A percentile compares a stretch with the other conserved stretches of the same genome.
Evolutionary conservation across 306 rosid genomes (phyloP).

Genomic region (Trifolium subterraneum): DNA sequence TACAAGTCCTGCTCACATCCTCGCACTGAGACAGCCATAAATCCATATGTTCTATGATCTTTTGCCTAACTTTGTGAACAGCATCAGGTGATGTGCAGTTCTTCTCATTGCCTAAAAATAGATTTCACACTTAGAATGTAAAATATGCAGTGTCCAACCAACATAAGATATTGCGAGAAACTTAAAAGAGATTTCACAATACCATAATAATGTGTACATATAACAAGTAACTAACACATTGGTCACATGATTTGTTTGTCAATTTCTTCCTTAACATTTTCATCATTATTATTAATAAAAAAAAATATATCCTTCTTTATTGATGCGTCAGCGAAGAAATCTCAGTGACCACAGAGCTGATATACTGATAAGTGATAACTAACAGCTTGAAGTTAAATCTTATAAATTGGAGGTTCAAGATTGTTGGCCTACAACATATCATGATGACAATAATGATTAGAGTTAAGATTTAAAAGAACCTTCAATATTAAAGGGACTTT

Average conservation of each 20-base stretch:
- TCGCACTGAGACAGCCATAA: constrained; percentile 85
- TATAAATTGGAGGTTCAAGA: background rate
- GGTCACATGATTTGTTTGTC: background rate
- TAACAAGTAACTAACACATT: constrained; percentile 1
- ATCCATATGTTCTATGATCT: constrained; percentile 74
- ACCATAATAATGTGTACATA: background rate
- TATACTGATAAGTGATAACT: constrained; percentile 19
- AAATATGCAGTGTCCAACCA: background rate
- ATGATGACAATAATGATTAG: constrained; percentile 24
- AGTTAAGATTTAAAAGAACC: constrained; percentile 53
- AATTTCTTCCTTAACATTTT: background rate
- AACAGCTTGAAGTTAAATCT: constrained; percentile 3
- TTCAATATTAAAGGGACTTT: constrained; percentile 69
- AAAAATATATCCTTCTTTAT: background rate
- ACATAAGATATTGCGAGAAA: too few species aligned
- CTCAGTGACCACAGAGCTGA: background rate
- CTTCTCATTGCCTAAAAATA: constrained; percentile 65
- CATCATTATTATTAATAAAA: background rate
- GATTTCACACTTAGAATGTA: constrained; percentile 25
- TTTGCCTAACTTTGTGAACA: constrained; percentile 79
- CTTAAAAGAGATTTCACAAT: constrained; percentile 51
- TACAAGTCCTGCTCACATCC: constrained; percentile 38
- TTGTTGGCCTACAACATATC: background rate
- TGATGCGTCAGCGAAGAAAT: background rate
- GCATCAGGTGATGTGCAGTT: constrained; percentile 83